Conservation (phyloP, 2,329 filamentous ascomycete species). For the Paecilomyces formosus region DNA sequence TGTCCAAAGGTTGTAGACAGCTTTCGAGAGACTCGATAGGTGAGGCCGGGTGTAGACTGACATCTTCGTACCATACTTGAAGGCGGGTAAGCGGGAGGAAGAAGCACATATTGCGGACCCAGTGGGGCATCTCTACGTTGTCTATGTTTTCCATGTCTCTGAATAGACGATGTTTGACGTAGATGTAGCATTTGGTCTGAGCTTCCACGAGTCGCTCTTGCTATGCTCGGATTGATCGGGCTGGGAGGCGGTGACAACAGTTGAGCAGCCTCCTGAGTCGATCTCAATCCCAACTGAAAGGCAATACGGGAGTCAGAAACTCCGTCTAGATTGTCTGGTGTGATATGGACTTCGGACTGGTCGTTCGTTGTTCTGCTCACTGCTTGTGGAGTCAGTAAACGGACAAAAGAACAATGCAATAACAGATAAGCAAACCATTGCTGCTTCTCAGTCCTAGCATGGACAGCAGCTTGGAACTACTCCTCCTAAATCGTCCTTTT, state of each 20-base stretch:
- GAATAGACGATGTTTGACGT: background rate
- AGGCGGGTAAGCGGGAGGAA: background rate
- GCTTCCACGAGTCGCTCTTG: background rate
- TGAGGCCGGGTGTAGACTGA: slow-evolving; percentile 20
- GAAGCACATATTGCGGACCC: background rate
- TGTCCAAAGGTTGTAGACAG: slow-evolving; percentile 32
- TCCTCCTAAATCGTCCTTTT: slow-evolving; percentile 22
- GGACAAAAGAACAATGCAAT: background rate
- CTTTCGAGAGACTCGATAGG: slow-evolving; percentile 27
- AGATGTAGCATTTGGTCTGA: background rate
- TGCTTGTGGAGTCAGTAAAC: background rate
- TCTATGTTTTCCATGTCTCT: background rate
- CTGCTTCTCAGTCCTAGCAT: slow-evolving; percentile 24
- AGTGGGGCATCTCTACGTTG: background rate
- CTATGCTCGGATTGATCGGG: background rate
- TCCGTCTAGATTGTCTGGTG: background rate
- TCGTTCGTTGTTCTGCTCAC: background rate
- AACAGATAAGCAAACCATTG: slow-evolving; percentile 13
- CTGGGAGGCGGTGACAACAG: background rate
- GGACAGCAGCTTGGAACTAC: slow-evolving; percentile 29
- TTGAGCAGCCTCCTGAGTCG: background rate
- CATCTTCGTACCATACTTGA: slow-evolving; percentile 7
- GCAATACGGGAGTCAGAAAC: background rate
- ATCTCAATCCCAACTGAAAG: background rate
- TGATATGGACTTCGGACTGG: background rate